Evolutionary conservation across 2,329 filamentous ascomycete species (phyloP).

Genomic region (Plectosphaerella sp.): DNA sequence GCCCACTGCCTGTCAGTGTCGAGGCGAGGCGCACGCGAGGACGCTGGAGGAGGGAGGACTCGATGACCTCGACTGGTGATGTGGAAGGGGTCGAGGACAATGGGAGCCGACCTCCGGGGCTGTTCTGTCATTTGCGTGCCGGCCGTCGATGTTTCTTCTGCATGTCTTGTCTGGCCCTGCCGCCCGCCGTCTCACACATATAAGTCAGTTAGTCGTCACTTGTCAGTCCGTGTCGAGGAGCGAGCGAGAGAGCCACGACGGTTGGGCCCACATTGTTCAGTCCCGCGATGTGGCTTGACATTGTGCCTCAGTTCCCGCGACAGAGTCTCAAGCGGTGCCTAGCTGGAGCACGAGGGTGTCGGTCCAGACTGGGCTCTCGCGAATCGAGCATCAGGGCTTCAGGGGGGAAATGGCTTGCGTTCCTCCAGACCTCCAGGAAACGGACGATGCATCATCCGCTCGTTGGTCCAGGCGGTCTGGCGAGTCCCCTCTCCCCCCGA

Average conservation of each 20-base stretch:
- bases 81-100: too few relatives aligned
- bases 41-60: too few relatives aligned
- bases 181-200: too few relatives aligned
- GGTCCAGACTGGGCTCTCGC: neutral
- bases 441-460: too few relatives aligned
- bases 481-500: neutral
- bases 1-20: neutral
- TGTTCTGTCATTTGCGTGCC: neutral
- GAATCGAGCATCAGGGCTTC: too few relatives aligned
- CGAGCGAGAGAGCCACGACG: neutral
- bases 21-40: too few relatives aligned
- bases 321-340: neutral
- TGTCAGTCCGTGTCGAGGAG: neutral
- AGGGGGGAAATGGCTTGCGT: too few relatives aligned
- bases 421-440: too few relatives aligned
- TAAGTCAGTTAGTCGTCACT: neutral
- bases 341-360: neutral
- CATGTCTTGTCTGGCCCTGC: neutral
- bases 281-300: slow-evolving; percentile 2
- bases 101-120: neutral
- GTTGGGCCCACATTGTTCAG: neutral
- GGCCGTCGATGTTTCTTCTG: neutral
- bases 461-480: too few relatives aligned
- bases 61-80: too few relatives aligned
- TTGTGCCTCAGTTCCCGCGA: slow-evolving; percentile 1